Evolutionary conservation across 208 protist genomes (phyloP).

Genomic region (Crithidia expoeki): DNA sequence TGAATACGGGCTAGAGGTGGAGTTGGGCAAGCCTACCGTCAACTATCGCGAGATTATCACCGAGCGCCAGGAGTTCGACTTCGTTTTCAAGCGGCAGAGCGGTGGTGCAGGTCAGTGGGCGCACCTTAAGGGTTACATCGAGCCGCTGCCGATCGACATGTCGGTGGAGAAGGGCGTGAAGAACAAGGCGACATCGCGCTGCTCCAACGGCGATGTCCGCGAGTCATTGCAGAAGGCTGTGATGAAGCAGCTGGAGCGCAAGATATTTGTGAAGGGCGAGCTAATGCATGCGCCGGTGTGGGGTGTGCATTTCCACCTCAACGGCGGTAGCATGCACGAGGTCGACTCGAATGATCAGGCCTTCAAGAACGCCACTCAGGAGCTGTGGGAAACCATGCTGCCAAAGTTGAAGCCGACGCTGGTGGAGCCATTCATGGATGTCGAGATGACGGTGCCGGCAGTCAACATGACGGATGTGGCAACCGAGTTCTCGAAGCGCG

Average conservation of each 20-base stretch:
- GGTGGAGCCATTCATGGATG: constrained; percentile 98
- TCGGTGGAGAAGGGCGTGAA: constrained; percentile 88
- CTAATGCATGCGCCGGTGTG: constrained; percentile 95
- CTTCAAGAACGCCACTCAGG: constrained; percentile 95
- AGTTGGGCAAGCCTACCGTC: constrained; percentile 96
- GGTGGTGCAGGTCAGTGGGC: constrained; percentile 99
- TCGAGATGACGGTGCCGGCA: constrained; percentile 92
- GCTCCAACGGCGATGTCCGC: constrained; percentile 96
- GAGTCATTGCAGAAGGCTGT: constrained; percentile 93
- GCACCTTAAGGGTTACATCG: constrained; percentile 94
- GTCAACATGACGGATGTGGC: constrained; percentile 87
- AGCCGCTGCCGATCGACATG: constrained; percentile 91
- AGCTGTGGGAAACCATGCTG: constrained; percentile 94
- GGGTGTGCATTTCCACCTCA: constrained; percentile 96
- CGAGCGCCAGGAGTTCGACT: constrained; percentile 93
- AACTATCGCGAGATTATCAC: constrained; percentile 96
- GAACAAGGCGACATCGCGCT: constrained; percentile 86
- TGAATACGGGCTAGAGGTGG: constrained; percentile 92
- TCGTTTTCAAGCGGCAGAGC: constrained; percentile 99
- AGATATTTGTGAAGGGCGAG: constrained; percentile 93
- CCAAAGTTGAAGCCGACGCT: constrained; percentile 92
- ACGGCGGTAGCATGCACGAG: constrained; percentile 96
- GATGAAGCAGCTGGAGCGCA: constrained; percentile 89
- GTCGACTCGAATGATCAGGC: constrained; percentile 99
- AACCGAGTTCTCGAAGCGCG: constrained; percentile 86